Conservation (phyloP, 305 asterid genomes). For the Solanum aculeatissimum region DNA sequence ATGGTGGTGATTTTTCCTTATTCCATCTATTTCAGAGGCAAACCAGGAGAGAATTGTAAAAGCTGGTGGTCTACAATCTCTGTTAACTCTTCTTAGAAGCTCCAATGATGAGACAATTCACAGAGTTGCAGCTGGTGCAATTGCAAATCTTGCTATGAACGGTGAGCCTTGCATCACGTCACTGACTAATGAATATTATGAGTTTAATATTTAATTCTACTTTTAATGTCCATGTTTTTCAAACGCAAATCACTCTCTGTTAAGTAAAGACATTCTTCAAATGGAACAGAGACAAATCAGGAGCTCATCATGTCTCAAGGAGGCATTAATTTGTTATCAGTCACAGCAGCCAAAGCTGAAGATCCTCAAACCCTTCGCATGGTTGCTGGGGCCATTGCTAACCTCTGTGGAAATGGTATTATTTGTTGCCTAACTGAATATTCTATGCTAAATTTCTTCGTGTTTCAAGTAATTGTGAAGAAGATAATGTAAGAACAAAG, state of each 20-base stretch:
- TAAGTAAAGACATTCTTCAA: not conserved
- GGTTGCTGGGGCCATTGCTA: conserved; percentile 93
- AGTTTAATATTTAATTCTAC: not conserved
- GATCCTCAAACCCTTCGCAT: conserved; percentile 95
- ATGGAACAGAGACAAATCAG: conserved; percentile 64
- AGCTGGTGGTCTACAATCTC: conserved; percentile 79
- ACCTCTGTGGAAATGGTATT: conserved; percentile 87
- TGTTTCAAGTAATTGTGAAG: not conserved
- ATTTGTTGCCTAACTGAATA: not conserved
- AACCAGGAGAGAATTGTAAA: conserved; percentile 81
- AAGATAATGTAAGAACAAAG: not conserved
- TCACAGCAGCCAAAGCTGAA: conserved; percentile 58
- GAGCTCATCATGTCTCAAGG: conserved; percentile 80
- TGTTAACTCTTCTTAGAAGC: conserved; percentile 51
- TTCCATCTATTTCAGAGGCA: conserved; percentile 40
- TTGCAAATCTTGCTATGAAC: conserved; percentile 90
- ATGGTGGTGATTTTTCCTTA: not conserved
- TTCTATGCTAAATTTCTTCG: not conserved
- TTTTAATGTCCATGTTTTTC: not conserved
- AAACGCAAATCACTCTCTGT: not conserved
- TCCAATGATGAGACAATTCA: conserved; percentile 65
- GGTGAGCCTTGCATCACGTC: conserved; percentile 30
- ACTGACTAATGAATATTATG: not conserved
- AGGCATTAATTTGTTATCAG: conserved; percentile 55
- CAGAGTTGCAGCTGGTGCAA: conserved; percentile 89